Conservation (phyloP, 805 yeast genomes). For the Grigorovia transvaalensis region DNA sequence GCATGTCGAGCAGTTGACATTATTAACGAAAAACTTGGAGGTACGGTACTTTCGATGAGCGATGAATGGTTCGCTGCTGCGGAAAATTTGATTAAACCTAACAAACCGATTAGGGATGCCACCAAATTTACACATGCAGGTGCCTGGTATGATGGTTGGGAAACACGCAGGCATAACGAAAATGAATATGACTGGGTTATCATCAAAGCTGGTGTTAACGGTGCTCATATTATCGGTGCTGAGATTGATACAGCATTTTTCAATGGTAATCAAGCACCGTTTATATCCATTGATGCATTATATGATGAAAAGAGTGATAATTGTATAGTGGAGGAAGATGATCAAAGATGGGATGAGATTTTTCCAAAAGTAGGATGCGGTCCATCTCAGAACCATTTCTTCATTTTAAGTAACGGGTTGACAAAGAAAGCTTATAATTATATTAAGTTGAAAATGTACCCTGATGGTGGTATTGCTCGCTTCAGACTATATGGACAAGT, state of each 20-base stretch:
- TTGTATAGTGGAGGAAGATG: constrained; percentile 11
- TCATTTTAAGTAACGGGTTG: constrained; percentile 43
- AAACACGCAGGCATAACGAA: constrained; percentile 85
- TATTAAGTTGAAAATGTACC: constrained; percentile 81
- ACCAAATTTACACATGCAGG: constrained; percentile 75
- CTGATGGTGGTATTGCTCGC: constrained; percentile 97
- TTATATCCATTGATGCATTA: constrained; percentile 71
- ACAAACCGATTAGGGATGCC: constrained; percentile 70
- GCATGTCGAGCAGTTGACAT: constrained; percentile 42
- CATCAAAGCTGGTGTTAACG: constrained; percentile 68
- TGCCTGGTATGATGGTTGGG: constrained; percentile 99
- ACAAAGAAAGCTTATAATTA: constrained; percentile 66
- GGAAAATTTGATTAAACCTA: constrained; percentile 70
- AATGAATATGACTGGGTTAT: constrained; percentile 83
- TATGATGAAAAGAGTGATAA: constrained; percentile 22
- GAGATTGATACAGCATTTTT: constrained; percentile 92
- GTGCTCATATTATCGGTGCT: constrained; percentile 66
- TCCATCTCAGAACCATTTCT: constrained; percentile 79
- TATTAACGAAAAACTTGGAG: constrained; percentile 76
- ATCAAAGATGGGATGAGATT: constrained; percentile 57
- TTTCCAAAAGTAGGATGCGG: constrained; percentile 73
- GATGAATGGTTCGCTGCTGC: constrained; percentile 98
- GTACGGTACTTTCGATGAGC: constrained; percentile 53
- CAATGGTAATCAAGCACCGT: constrained; percentile 93
- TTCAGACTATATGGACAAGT: constrained; percentile 84